Evolutionary conservation across 2,329 filamentous ascomycete genomes (phyloP), one percentile per base, ranked within the genome.

Genomic region (Xylaria polymorpha): DNA sequence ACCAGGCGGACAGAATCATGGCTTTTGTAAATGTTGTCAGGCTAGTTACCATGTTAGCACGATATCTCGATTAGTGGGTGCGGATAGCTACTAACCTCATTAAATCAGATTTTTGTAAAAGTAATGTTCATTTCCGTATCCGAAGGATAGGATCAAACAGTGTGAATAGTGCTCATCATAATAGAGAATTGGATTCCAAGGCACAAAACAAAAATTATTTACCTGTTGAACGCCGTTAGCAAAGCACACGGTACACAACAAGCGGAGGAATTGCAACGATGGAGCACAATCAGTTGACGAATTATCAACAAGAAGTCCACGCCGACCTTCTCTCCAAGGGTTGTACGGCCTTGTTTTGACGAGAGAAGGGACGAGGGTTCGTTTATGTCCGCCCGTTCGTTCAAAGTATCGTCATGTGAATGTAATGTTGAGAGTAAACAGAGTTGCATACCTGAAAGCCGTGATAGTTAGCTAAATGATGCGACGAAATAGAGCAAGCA

Each of bases 311-410:
- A 88, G 85, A 89, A 86, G 79, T 80, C 85, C 81, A 80, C 78
- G 75, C 73, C 69, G 75, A 74, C 78, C 82, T 80, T 77, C 81
- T 81, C 84, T 84, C 86, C 86, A 85, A 84, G 85, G 85, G 81
- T 87, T 90, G 87, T 89, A 89, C 86, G 84, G 80, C 83, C 86
- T 85, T 81, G 86, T 86, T 85, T 85, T 80, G 77, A 79, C 80
- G 81, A 81, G 77, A 82, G 79, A 77, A 79, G 81, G 77, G 76
- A 80, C 79, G 81, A 77, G 78, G 84, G 83, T 85, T 88, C 86
- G 81, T 83, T 87, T 88, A 87, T 89, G 87, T 89, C 87, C 87
- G 87, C 87, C 87, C 87, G 87, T 89, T 89, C 87, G 87, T 89
- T 88, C 87, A 89, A 88, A 81, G 81, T 82, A 86, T 89, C 87